Evolutionary conservation across 768 basidiomycete species (phyloP).

Genomic region (Boletus barrowsii): DNA sequence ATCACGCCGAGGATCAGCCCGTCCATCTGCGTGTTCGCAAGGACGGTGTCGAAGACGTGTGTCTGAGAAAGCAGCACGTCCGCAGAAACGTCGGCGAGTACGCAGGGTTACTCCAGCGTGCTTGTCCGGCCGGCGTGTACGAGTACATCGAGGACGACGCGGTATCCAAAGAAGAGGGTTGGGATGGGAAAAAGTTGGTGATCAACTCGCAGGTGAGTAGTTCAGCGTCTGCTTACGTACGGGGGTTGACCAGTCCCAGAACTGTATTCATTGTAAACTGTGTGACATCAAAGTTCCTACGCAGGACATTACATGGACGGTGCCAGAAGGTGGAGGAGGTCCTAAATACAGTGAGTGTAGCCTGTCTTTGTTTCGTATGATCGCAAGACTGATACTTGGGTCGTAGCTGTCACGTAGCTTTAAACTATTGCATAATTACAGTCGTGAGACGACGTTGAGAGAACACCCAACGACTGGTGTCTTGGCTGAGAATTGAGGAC

Average conservation of each 20-base stretch:
- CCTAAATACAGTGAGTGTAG: conserved; percentile 82
- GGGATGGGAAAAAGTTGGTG: conserved; percentile 83
- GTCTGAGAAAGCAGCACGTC: conserved; percentile 62
- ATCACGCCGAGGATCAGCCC: conserved; percentile 96
- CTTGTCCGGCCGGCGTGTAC: conserved; percentile 95
- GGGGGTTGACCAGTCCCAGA: conserved; percentile 41
- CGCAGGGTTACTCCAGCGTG: conserved; percentile 83
- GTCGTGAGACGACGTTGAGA: too few relatives aligned
- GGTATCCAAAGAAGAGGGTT: conserved; percentile 49
- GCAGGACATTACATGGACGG: conserved; percentile 95
- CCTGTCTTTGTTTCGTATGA: neutral
- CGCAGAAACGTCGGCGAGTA: conserved; percentile 71
- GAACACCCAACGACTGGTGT: too few relatives aligned
- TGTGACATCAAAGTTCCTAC: conserved; percentile 97
- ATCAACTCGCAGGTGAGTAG: conserved; percentile 90
- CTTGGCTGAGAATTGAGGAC: too few relatives aligned
- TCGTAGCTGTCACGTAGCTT: conserved; percentile 19
- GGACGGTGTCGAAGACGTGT: conserved; percentile 38
- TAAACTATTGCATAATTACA: neutral
- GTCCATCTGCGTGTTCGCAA: conserved; percentile 75
- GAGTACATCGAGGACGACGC: conserved; percentile 84
- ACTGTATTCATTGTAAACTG: conserved; percentile 91
- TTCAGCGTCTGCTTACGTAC: neutral
- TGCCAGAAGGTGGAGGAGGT: conserved; percentile 95
- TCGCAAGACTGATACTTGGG: neutral